Percentiles rank a stretch among this genome's conserved stretches.
Conservation (phyloP, 345 rosid species). For the Leavenworthia alabamica region DNA sequence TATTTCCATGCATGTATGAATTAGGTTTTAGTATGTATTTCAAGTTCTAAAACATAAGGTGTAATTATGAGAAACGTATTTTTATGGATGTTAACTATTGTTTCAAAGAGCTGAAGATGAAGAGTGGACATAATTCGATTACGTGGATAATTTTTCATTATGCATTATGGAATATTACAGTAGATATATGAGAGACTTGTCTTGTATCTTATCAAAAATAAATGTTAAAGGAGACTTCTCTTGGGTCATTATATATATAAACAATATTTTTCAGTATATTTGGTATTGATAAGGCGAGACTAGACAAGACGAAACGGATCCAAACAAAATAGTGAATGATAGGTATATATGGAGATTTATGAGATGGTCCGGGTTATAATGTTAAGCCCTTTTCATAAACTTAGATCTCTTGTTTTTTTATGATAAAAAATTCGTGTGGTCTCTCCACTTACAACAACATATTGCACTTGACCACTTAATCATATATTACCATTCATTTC, state of each 20-base stretch:
- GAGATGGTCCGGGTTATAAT: constrained; percentile 26
- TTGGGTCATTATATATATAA: too few relatives aligned
- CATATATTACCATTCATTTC: neutral
- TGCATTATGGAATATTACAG: too few relatives aligned
- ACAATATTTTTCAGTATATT: neutral
- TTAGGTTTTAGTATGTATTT: neutral
- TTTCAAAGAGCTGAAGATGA: neutral
- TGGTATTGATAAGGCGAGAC: neutral
- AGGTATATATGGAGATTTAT: constrained; percentile 1
- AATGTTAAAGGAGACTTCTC: too few relatives aligned
- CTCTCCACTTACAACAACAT: constrained; percentile 17
- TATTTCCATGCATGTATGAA: neutral
- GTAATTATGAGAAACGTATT: neutral
- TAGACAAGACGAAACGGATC: constrained; percentile 18
- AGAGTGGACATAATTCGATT: too few relatives aligned
- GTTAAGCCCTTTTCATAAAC: constrained; percentile 21
- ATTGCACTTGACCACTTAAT: constrained; percentile 13
- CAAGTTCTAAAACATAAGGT: neutral
- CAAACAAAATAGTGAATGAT: constrained; percentile 14
- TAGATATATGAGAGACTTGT: too few relatives aligned
- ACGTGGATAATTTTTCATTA: too few relatives aligned
- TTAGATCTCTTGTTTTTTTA: too few relatives aligned
- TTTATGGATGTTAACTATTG: neutral
- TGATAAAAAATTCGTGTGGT: constrained; percentile 12
- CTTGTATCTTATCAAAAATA: too few relatives aligned